These are phyloP conservation scores for Rostrohypoxylon terebratum DNA, from an alignment of 495 filamentous ascomycete genomes.

Conservation along the genomic window DNA sequence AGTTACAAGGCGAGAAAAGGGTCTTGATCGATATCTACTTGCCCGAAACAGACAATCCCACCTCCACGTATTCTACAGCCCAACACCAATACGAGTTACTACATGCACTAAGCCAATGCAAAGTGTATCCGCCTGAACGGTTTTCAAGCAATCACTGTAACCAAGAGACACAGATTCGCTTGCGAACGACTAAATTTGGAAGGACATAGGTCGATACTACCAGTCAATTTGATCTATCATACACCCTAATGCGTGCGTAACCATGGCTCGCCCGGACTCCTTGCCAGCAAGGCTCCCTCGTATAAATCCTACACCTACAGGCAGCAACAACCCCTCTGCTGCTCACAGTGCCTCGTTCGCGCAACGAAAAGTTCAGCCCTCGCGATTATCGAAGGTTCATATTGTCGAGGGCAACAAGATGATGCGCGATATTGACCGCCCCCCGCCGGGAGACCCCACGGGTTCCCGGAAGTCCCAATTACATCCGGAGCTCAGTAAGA, in stretches of 20 bases:
- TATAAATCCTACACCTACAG: conserved; percentile 31
- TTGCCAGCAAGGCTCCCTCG: conserved; percentile 35
- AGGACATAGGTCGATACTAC: conserved; percentile 9
- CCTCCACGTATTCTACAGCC: conserved; percentile 32
- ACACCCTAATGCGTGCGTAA: conserved; percentile 25
- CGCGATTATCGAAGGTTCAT: conserved; percentile 53
- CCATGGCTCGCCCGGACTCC: conserved; percentile 41
- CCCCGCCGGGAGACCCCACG: conserved; percentile 53
- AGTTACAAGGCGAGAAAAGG: conserved; percentile 31
- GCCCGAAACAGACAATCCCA: conserved; percentile 23
- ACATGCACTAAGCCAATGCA: conserved; percentile 41
- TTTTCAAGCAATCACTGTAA: conserved; percentile 33
- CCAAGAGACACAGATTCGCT: conserved; percentile 21
- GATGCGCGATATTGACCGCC: conserved; percentile 54
- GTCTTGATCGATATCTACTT: conserved; percentile 27
- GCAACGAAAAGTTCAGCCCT: conserved; percentile 55
- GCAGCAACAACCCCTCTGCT: conserved; percentile 22
- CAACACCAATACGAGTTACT: conserved; percentile 35
- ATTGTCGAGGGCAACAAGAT: conserved; percentile 55
- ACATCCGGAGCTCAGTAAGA: conserved; percentile 52
- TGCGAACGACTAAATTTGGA: conserved; percentile 27
- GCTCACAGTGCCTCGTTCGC: conserved; percentile 50
- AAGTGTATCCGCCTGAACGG: conserved; percentile 12
- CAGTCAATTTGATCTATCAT: conserved; percentile 27
- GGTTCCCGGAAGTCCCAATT: conserved; percentile 47